These are phyloP conservation scores for Orbilia quercus DNA, from an alignment of 2,329 filamentous ascomycete genomes.

Conservation along the genomic window DNA sequence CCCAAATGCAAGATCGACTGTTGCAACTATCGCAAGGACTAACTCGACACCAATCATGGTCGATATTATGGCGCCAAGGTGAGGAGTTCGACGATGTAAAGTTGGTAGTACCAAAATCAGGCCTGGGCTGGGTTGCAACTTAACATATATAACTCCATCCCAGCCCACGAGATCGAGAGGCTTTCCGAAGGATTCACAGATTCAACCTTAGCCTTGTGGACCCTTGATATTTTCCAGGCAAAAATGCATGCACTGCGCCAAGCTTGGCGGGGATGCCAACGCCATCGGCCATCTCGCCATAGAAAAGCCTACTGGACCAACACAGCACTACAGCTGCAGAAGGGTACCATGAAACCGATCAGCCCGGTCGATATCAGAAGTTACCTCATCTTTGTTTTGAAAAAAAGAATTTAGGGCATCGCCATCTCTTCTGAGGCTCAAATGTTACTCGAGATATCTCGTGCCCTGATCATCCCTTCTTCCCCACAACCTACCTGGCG, in stretches of 20 bases:
- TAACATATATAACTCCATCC: no score
- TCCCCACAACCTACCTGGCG: not conserved
- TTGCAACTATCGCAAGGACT: conserved; percentile 54
- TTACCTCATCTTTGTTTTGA: conserved; percentile 9
- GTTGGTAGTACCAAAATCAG: not conserved
- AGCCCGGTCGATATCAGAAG: conserved; percentile 11
- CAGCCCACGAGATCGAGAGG: not conserved
- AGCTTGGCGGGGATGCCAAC: not conserved
- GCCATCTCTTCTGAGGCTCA: conserved; percentile 6
- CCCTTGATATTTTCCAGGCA: conserved; percentile 5
- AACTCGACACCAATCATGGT: conserved; percentile 34
- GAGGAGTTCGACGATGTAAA: not conserved
- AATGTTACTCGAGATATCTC: not conserved
- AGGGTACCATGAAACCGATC: conserved; percentile 13
- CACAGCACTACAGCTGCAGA: conserved; percentile 12
- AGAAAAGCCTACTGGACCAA: not conserved
- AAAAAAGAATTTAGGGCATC: not conserved
- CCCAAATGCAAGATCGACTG: conserved; percentile 56
- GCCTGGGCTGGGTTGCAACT: no score
- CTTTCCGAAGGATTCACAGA: conserved; percentile 2
- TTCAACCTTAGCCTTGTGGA: conserved; percentile 1
- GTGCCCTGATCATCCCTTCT: conserved; percentile 1
- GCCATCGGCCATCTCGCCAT: not conserved
- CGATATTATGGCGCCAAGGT: not conserved
- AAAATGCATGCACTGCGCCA: conserved; percentile 21